A percentile compares a stretch with the other conserved stretches of the same genome.
phyloP scores from a whole-genome alignment of 352 stramenopile species.

The Thalassiosira allenii region DNA sequence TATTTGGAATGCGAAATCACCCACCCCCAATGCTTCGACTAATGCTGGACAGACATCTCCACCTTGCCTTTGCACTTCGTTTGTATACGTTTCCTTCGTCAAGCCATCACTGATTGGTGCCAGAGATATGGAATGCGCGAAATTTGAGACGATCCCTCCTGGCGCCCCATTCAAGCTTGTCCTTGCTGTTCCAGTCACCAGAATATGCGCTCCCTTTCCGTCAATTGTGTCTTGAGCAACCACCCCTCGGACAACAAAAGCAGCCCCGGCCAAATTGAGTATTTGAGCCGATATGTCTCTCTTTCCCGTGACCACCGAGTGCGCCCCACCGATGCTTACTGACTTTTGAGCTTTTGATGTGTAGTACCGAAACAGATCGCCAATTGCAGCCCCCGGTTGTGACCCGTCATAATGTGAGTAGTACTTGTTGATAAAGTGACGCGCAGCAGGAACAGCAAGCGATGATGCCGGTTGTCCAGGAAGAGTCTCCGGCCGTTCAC shows the following conservation, averaged over 20 bases:
- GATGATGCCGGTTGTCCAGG: conserved; percentile 38
- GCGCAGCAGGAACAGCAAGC: conserved; percentile 52
- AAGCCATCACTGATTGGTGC: conserved; percentile 19
- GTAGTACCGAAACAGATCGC: conserved; percentile 57
- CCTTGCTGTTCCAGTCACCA: conserved; percentile 54
- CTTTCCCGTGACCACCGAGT: conserved; percentile 54
- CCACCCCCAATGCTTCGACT: conserved; percentile 27
- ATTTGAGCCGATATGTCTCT: conserved; percentile 62
- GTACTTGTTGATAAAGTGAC: conserved; percentile 55
- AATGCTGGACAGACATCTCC: conserved; percentile 18
- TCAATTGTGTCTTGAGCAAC: conserved; percentile 57
- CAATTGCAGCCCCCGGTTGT: conserved; percentile 8
- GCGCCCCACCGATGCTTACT: conserved; percentile 57
- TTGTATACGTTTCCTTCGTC: no score
- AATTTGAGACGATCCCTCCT: conserved; percentile 45
- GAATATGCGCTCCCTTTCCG: conserved; percentile 57
- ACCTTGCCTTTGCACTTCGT: no score
- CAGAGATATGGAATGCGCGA: conserved; percentile 63
- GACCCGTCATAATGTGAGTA: conserved; percentile 51
- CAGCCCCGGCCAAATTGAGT: conserved; percentile 40
- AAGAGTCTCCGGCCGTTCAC: conserved; percentile 38
- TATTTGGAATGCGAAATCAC: conserved; percentile 61
- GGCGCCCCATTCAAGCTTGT: conserved; percentile 40
- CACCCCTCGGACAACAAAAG: conserved; percentile 56
- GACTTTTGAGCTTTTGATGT: conserved; percentile 63